Evolutionary conservation across 305 asterid genomes (phyloP), one percentile per base, ranked within the genome.

Genomic region (Petunia hybrid): DNA sequence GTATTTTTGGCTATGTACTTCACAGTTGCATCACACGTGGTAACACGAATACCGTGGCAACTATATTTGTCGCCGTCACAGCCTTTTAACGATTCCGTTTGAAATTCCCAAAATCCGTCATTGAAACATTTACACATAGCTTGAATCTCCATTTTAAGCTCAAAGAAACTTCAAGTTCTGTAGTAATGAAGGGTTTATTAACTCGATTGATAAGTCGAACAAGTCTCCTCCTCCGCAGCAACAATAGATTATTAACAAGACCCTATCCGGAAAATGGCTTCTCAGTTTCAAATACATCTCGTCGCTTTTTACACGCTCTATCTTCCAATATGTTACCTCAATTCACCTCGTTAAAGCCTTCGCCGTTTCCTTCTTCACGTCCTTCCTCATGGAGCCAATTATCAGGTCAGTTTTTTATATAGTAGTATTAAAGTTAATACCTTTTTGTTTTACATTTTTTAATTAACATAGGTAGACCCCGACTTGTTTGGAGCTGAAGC

Each of bases 161-260:
- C 13, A 42, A 59, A 41, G 16, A 56, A 67, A 5, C 60, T 22
- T 8, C 10, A 3, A n/a, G 16, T 36, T 53, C 60, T 16, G 76
- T 56, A 5, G 78, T 64, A 13, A 94, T 92, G 97, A 91, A 82
- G 81, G 82, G 31, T 64, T 83, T 89, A 6, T 1, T 73, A 62
- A 91, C 89, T 14, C 85, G 89, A 73, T 74, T 91, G 71, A 78
- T 88, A 48, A 76, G 65, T 74, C 90, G 91, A 80, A 87, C 88
- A 31, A 77, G 81, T 82, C 80, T 85, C 22, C 60, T 63, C 42
- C 65, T 89, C 82, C 76, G 71, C 78, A 84, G 68, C 80, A 76
- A 78, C 77, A 48, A 56, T 48, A 71, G 31, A 48, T 85, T 87
- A 48, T 82, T 84, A 55, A 78, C 88, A 3, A 90, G 86, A 78